These are phyloP conservation scores for Diaporthe batatas DNA, from an alignment of 2,329 filamentous ascomycete genomes.

Conservation along the genomic window DNA sequence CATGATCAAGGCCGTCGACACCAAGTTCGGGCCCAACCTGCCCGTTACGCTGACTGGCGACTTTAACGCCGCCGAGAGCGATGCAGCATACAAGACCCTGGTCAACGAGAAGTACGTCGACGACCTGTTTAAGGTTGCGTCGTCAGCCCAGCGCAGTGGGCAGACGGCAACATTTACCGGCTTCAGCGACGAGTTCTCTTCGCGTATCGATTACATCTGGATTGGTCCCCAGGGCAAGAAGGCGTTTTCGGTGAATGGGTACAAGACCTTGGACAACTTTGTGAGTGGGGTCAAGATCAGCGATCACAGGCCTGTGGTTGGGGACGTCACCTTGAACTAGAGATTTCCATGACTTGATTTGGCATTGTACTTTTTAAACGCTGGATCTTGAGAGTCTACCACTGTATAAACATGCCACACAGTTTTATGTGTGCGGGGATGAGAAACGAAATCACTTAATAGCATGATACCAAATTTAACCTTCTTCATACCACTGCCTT, in stretches of 20 bases:
- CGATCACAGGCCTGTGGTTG: slow-evolving; percentile 30
- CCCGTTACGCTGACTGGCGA: slow-evolving; percentile 59
- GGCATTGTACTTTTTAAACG: too few species aligned
- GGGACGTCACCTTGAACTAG: slow-evolving; percentile 13
- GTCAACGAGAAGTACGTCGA: slow-evolving; percentile 44
- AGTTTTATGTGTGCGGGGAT: too few species aligned
- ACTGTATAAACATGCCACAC: too few species aligned
- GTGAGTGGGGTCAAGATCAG: slow-evolving; percentile 50
- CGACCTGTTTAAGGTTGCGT: slow-evolving; percentile 45
- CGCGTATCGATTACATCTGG: slow-evolving; percentile 57
- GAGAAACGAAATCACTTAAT: too few species aligned
- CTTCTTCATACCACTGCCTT: background rate
- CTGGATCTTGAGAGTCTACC: too few species aligned
- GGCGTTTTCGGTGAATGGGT: background rate
- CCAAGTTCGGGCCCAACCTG: slow-evolving; percentile 43
- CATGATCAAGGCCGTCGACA: slow-evolving; percentile 48
- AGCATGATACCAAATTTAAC: background rate
- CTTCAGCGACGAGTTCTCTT: slow-evolving; percentile 50
- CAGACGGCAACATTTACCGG: slow-evolving; percentile 59
- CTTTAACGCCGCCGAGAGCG: slow-evolving; percentile 56
- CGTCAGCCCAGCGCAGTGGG: slow-evolving; percentile 51
- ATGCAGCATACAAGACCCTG: slow-evolving; percentile 57
- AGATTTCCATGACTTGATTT: too few species aligned
- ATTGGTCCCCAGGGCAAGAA: slow-evolving; percentile 47
- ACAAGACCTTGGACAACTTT: slow-evolving; percentile 47